Conservation (phyloP, 129 eudicot genomes). For the Saussurea involucrata region DNA sequence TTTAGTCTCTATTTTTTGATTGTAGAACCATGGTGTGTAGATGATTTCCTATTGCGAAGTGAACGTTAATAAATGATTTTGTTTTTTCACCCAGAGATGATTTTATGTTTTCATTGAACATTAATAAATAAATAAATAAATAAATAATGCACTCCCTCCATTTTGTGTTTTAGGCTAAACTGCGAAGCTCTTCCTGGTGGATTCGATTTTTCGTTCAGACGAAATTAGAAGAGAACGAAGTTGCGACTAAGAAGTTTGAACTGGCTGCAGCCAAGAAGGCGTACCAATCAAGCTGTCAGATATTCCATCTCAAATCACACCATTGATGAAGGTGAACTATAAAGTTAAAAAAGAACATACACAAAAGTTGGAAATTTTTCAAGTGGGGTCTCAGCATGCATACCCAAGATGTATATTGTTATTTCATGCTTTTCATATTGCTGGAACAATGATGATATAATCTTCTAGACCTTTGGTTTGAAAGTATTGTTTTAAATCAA, state of each 20-base stretch:
- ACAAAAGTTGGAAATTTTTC: slow-evolving; percentile 17
- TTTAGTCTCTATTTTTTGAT: too few relatives aligned
- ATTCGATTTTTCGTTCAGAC: slow-evolving; percentile 57
- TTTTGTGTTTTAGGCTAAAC: slow-evolving; percentile 56
- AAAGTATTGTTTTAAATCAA: background rate
- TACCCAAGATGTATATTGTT: slow-evolving; percentile 41
- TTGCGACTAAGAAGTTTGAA: slow-evolving; percentile 69
- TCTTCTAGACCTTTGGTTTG: slow-evolving; percentile 2
- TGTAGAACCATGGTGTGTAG: background rate
- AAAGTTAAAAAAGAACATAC: slow-evolving; percentile 3
- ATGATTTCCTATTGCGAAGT: background rate
- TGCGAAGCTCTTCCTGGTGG: slow-evolving; percentile 88
- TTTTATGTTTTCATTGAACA: background rate
- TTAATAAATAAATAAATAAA: background rate
- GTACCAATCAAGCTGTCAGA: slow-evolving; percentile 64
- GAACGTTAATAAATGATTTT: too few relatives aligned
- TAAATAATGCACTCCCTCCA: background rate
- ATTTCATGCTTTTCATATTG: slow-evolving; percentile 19
- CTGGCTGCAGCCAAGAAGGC: slow-evolving; percentile 59
- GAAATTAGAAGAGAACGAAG: slow-evolving; percentile 73
- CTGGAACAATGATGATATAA: slow-evolving; percentile 22
- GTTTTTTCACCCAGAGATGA: too few relatives aligned
- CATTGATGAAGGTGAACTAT: slow-evolving; percentile 32
- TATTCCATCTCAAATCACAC: slow-evolving; percentile 71
- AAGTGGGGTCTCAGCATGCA: slow-evolving; percentile 20